Percentiles rank a stretch among this genome's conserved stretches.
Conservation (phyloP, 768 basidiomycete genomes). For the Tylopilus felleus region DNA sequence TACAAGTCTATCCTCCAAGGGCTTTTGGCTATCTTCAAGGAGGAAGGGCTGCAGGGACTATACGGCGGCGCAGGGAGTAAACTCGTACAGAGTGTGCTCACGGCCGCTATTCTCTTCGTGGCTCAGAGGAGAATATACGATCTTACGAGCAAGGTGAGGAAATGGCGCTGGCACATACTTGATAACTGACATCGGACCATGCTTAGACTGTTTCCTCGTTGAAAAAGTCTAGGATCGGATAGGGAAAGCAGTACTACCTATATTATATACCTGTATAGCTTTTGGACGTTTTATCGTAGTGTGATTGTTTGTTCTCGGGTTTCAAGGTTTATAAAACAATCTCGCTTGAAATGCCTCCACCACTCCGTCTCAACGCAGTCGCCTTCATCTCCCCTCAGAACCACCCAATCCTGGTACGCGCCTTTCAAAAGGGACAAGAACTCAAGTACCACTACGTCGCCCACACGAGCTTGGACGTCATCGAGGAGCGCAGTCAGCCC, state of each 20-base stretch:
- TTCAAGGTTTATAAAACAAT: no score
- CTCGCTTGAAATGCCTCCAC: constrained; percentile 53
- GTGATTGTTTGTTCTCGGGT: background rate
- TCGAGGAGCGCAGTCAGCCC: constrained; percentile 83
- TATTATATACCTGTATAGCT: background rate
- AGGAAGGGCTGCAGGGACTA: constrained; percentile 79
- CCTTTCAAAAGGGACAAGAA: constrained; percentile 57
- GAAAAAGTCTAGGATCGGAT: constrained; percentile 3
- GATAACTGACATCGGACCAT: constrained; percentile 1
- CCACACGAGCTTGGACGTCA: constrained; percentile 85
- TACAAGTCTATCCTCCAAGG: constrained; percentile 79
- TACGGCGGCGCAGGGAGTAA: constrained; percentile 89
- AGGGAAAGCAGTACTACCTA: background rate
- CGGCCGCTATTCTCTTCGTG: constrained; percentile 91
- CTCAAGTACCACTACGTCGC: constrained; percentile 91
- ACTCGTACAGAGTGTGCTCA: constrained; percentile 87
- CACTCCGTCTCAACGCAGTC: constrained; percentile 71
- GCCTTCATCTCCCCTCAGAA: constrained; percentile 86
- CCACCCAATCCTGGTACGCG: constrained; percentile 71
- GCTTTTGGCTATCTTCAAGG: constrained; percentile 68
- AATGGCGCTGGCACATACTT: background rate
- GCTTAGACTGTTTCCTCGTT: constrained; percentile 15
- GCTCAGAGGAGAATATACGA: constrained; percentile 82
- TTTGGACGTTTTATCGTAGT: background rate
- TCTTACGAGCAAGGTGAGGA: constrained; percentile 50